Percentiles rank a stretch among this genome's conserved stretches.
Conservation (phyloP, 225 moss, liverwort and hornwort genomes). For the Bryoerythrophyllum caledonicum region DNA sequence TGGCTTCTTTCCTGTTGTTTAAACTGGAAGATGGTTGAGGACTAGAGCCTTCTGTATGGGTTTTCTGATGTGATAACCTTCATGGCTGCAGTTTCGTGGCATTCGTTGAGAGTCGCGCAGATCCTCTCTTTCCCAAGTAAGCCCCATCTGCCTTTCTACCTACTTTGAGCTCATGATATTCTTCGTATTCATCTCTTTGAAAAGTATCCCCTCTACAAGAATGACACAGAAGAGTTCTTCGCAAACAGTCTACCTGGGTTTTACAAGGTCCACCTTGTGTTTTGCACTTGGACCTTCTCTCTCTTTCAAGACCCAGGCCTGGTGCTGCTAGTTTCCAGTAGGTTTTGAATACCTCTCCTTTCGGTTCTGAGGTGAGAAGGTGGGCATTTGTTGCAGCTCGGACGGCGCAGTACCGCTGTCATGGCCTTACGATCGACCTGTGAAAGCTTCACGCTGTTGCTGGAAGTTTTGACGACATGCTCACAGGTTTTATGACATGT, state of each 20-base stretch:
- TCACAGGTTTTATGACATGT: neutral
- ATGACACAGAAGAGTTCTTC: neutral
- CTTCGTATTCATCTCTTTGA: too few species aligned
- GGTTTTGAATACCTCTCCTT: too few species aligned
- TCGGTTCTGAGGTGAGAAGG: too few species aligned
- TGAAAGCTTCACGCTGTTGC: conserved; percentile 53
- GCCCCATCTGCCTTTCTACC: conserved; percentile 12
- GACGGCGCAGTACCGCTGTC: conserved; percentile 40
- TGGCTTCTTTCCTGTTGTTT: conserved; percentile 10
- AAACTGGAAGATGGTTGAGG: neutral
- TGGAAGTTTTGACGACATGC: conserved; percentile 43
- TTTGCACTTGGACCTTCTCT: too few species aligned
- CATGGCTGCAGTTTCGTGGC: conserved; percentile 48
- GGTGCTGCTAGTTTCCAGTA: too few species aligned
- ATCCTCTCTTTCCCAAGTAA: conserved; percentile 62
- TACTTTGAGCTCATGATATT: neutral
- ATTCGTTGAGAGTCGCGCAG: conserved; percentile 43
- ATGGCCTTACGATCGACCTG: conserved; percentile 57
- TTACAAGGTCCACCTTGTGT: too few species aligned
- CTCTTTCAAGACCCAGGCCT: too few species aligned
- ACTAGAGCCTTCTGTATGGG: neutral
- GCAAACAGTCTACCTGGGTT: too few species aligned
- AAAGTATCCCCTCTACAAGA: neutral
- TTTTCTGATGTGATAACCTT: conserved; percentile 11
- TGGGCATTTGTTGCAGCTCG: conserved; percentile 39